Conservation (phyloP, 2,329 filamentous ascomycete species). For the Tolypocladium album region DNA sequence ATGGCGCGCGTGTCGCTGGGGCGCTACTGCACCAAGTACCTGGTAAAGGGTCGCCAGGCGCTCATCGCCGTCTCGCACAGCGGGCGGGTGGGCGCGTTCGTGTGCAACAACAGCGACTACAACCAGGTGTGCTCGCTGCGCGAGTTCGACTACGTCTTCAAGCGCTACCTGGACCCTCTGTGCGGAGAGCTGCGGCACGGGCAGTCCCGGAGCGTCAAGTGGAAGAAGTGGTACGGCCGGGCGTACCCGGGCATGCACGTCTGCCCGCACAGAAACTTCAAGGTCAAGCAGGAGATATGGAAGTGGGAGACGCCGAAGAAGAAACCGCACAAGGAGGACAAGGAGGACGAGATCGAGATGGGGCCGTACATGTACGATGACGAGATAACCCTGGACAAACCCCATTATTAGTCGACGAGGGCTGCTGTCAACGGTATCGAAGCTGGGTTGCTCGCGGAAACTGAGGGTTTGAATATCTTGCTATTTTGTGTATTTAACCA, state of each 20-base stretch:
- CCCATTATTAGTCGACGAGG: too few relatives aligned
- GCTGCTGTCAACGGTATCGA: background rate
- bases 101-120: background rate
- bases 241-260: background rate
- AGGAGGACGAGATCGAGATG: too few relatives aligned
- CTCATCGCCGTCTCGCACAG: background rate
- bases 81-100: background rate
- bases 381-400: too few relatives aligned
- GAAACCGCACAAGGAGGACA: too few relatives aligned
- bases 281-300: background rate
- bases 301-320: background rate
- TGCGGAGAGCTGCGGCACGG: background rate
- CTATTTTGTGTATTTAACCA: background rate
- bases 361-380: too few relatives aligned
- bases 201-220: background rate
- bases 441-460: background rate
- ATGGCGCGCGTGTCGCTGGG: background rate
- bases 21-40: conserved; percentile 1
- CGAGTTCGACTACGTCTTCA: background rate
- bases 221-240: conserved; percentile 1
- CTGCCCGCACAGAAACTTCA: background rate
- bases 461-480: background rate
- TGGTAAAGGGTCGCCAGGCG: background rate
- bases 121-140: background rate
- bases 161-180: background rate